Evolutionary conservation across 2,329 filamentous ascomycete genomes (phyloP).

Genomic region (Fusarium sambucinum): DNA sequence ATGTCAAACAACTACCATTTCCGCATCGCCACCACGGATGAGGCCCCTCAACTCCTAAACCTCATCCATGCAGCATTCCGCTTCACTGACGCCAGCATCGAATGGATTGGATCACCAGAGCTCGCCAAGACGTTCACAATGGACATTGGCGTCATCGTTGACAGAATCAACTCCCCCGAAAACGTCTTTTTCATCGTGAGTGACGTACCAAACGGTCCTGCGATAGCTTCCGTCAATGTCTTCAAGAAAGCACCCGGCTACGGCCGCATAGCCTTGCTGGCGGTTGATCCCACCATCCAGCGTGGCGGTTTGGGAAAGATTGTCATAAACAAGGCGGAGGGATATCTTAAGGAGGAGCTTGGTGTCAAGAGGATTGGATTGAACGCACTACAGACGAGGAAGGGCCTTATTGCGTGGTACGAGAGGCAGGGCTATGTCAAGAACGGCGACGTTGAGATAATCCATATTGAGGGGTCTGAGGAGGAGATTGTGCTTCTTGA

Average conservation of each 20-base stretch:
- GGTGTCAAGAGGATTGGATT: conserved; percentile 48
- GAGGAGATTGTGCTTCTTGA: conserved; percentile 52
- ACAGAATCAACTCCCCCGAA: conserved; percentile 56
- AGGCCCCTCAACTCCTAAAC: conserved; percentile 53
- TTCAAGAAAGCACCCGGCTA: conserved; percentile 40
- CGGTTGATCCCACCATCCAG: conserved; percentile 51
- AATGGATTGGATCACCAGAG: conserved; percentile 54
- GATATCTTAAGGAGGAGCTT: conserved; percentile 48
- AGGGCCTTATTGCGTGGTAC: conserved; percentile 54
- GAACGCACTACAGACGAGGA: conserved; percentile 52
- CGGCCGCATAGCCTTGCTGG: conserved; percentile 53
- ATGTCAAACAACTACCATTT: conserved; percentile 49
- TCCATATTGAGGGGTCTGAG: conserved; percentile 46
- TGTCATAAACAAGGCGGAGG: conserved; percentile 51
- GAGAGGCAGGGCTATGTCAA: conserved; percentile 50
- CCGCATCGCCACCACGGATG: conserved; percentile 53
- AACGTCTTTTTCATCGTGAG: conserved; percentile 50
- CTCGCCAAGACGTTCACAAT: conserved; percentile 79
- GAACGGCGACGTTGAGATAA: conserved; percentile 52
- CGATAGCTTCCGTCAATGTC: conserved; percentile 50
- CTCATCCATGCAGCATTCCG: conserved; percentile 58
- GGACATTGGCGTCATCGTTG: conserved; percentile 72
- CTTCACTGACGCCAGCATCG: conserved; percentile 52
- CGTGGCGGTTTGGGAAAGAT: conserved; percentile 51
- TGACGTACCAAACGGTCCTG: conserved; percentile 4